Evolutionary conservation across 139 green algal genomes (phyloP).

Genomic region (Chlorella sp.): DNA sequence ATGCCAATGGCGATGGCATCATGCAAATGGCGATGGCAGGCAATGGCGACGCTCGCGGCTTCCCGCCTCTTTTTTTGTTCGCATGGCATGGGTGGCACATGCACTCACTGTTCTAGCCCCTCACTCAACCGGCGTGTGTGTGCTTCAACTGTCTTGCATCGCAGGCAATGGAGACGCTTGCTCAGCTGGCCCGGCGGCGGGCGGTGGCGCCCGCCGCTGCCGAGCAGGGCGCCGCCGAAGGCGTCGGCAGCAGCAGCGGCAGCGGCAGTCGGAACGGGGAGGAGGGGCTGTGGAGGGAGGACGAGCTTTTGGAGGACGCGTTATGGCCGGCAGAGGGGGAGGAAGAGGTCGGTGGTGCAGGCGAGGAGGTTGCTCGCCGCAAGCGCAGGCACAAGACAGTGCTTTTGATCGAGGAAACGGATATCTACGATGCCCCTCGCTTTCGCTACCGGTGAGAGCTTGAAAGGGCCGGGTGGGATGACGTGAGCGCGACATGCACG

Average conservation of each 20-base stretch:
- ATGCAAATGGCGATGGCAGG: too few relatives aligned
- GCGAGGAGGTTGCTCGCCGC: constrained; percentile 22
- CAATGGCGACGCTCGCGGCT: too few relatives aligned
- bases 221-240: not conserved
- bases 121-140: too few relatives aligned
- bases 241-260: not conserved
- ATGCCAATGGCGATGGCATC: too few relatives aligned
- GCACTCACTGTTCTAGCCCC: too few relatives aligned
- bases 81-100: too few relatives aligned
- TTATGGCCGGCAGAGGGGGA: constrained; percentile 1
- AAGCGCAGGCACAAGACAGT: constrained; percentile 3
- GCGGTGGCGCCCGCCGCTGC: not conserved
- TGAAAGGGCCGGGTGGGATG: not conserved
- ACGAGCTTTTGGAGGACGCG: not conserved
- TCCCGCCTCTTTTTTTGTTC: too few relatives aligned
- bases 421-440: constrained; percentile 56
- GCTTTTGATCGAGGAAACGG: constrained; percentile 37
- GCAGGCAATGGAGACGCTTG: constrained; percentile 62
- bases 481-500: not conserved
- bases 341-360: not conserved
- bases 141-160: too few relatives aligned
- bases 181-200: constrained; percentile 57
- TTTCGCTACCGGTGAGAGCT: constrained; percentile 37
- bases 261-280: not conserved
- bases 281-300: not conserved